These are phyloP conservation scores for Fusarium praegraminearum DNA, from an alignment of 2,329 filamentous ascomycete species.

Conservation along the genomic window DNA sequence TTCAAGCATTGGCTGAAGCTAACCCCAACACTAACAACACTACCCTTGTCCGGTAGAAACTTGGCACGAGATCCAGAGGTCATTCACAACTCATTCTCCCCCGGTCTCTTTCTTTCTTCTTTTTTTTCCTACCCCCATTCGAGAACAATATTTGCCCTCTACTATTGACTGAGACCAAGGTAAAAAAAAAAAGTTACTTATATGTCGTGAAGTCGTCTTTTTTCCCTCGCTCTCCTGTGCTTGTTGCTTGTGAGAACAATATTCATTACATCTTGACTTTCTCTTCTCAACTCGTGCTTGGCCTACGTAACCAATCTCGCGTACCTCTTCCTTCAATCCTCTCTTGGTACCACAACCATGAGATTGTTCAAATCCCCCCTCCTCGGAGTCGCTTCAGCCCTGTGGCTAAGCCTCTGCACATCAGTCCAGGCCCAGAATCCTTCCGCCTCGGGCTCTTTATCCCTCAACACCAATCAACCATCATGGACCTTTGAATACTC, in stretches of 20 bases:
- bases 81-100: slow-evolving; percentile 10
- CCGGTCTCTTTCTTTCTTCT: neutral
- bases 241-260: slow-evolving; percentile 1
- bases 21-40: neutral
- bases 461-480: slow-evolving; percentile 27
- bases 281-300: slow-evolving; percentile 7
- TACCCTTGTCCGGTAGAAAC: slow-evolving; percentile 11
- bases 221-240: neutral
- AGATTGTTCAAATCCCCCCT: slow-evolving; percentile 29
- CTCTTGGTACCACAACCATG: slow-evolving; percentile 25
- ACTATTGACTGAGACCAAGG: slow-evolving; percentile 3
- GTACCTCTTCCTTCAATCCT: neutral
- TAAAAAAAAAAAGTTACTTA: neutral
- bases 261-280: neutral
- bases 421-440: slow-evolving; percentile 20
- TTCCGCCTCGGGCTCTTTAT: slow-evolving; percentile 35
- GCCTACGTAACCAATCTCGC: slow-evolving; percentile 12
- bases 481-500: slow-evolving; percentile 54
- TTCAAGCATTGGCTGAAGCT: slow-evolving; percentile 28
- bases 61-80: slow-evolving; percentile 14
- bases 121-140: neutral
- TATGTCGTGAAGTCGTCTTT: slow-evolving; percentile 11
- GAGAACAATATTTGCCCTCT: slow-evolving; percentile 8
- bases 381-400: slow-evolving; percentile 20
- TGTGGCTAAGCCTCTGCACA: slow-evolving; percentile 31